These are phyloP conservation scores for Hericium rajendrae DNA, from an alignment of 768 basidiomycete genomes.

Conservation along the genomic window DNA sequence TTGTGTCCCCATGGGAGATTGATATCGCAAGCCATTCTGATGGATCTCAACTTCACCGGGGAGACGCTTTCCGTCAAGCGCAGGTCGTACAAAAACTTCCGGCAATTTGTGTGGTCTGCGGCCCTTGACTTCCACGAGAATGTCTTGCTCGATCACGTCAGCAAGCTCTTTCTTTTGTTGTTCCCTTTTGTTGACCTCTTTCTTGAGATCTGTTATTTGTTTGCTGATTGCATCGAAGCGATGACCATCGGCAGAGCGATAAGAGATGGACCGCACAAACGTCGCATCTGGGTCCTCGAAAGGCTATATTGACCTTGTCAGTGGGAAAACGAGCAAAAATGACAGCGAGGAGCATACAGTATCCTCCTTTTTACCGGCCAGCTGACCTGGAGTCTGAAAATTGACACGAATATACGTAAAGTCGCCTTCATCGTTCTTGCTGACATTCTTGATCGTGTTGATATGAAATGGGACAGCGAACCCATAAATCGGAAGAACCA, in stretches of 20 bases:
- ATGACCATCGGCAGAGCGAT: slow-evolving; percentile 81
- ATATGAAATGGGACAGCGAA: slow-evolving; percentile 97
- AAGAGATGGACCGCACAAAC: slow-evolving; percentile 91
- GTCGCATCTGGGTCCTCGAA: slow-evolving; percentile 96
- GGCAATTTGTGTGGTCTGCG: slow-evolving; percentile 77
- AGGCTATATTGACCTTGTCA: slow-evolving; percentile 37
- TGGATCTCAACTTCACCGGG: slow-evolving; percentile 99
- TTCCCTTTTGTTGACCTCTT: slow-evolving; percentile 93
- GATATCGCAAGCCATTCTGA: slow-evolving; percentile 91
- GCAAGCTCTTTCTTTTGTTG: slow-evolving; percentile 98
- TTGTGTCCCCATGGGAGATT: slow-evolving; percentile 77
- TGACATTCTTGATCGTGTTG: slow-evolving; percentile 95
- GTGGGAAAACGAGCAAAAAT: neutral
- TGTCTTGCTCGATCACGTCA: slow-evolving; percentile 93
- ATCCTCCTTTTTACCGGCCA: slow-evolving; percentile 97
- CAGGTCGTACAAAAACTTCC: slow-evolving; percentile 89
- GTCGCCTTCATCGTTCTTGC: slow-evolving; percentile 95
- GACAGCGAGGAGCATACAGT: slow-evolving; percentile 40
- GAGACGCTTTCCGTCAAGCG: slow-evolving; percentile 87
- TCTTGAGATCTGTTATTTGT: slow-evolving; percentile 92
- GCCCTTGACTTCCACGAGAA: slow-evolving; percentile 80
- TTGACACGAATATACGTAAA: slow-evolving; percentile 93
- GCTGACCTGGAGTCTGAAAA: slow-evolving; percentile 96
- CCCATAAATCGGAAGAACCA: slow-evolving; percentile 88
- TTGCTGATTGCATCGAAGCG: slow-evolving; percentile 86